Evolutionary conservation across 2,329 filamentous ascomycete genomes (phyloP).

Genomic region (Fusarium anthophilum): DNA sequence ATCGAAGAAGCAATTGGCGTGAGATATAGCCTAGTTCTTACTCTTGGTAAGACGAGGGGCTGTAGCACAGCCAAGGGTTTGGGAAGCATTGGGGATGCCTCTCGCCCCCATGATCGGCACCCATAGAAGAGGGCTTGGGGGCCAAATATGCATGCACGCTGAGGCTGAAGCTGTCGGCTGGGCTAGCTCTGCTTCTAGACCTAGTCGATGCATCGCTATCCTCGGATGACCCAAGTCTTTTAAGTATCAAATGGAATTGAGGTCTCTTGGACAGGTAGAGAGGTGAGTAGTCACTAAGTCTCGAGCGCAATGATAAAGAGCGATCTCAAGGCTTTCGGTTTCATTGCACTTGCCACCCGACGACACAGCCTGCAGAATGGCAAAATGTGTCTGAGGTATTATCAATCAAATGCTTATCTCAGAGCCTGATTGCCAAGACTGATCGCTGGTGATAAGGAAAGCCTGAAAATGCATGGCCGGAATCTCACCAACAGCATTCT

Average conservation of each 20-base stretch:
- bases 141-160: background rate
- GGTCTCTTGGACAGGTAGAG: too few relatives aligned
- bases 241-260: too few relatives aligned
- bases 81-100: background rate
- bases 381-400: background rate
- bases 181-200: background rate
- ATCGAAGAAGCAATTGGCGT: background rate
- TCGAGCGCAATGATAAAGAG: background rate
- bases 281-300: fast-evolving
- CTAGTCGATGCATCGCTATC: background rate
- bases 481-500: background rate
- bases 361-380: fast-evolving
- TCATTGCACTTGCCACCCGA: background rate
- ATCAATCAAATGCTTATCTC: background rate
- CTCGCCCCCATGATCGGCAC: background rate
- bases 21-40: too few relatives aligned
- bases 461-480: background rate
- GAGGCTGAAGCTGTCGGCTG: background rate
- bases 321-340: too few relatives aligned
- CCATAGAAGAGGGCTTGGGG: background rate
- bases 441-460: background rate
- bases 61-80: background rate
- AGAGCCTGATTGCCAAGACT: background rate
- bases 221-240: too few relatives aligned
- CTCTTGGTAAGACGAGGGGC: background rate